Base-by-base conservation (phyloP, 2,329 filamentous ascomycete species). In the Paecilomyces formosus region DNA sequence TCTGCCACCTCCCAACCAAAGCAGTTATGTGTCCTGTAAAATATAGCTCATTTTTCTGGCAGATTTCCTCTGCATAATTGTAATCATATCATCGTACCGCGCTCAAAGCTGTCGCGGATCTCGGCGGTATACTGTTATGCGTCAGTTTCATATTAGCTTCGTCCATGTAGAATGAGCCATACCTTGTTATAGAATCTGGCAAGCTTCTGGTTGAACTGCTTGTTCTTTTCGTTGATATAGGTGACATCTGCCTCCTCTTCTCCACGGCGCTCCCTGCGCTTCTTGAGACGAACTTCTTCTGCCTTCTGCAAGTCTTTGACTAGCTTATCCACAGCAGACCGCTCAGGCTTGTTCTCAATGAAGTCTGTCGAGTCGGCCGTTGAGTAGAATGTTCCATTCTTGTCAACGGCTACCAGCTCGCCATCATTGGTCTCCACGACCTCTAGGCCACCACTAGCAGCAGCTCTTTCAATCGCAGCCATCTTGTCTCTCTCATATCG, bases 211-310 rank as follows among this genome's bases (percentile, higher is more conserved):
- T 99, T 99, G 81, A 99, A 99, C 82, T 97, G 92, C 82, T 97
- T 97, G 82, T 99, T 99, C 88, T 99, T 97, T 78, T 97, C 92
- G 78, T 99, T 99, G 84, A 99, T 99, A 77, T 96, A 97, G 7
- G 93, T 97, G 67, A 97, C 89, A 75, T 99, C 94, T 28, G 86
- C 88, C 54, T 92, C 89, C 63, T 96, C 92, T 59, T 92, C 91
- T 62, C 87, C 88, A 72, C 87, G 84, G 72, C 92, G 83, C 64
- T 95, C 90, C 72, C 85, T 87, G 67, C 92, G 83, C 80, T 95
- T 95, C 82, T 92, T 95, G 69, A 96, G 71, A 55, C 92, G 82
- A 56, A 86, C 83, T 67, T 95, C 92, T 76, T 99, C 94, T 1
- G 92, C 91, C 78, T 93, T 92, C 70, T 86, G 84, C 69, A 97